Base-by-base conservation (phyloP, 2,329 filamentous ascomycete species). In the Neurospora sp. region DNA sequence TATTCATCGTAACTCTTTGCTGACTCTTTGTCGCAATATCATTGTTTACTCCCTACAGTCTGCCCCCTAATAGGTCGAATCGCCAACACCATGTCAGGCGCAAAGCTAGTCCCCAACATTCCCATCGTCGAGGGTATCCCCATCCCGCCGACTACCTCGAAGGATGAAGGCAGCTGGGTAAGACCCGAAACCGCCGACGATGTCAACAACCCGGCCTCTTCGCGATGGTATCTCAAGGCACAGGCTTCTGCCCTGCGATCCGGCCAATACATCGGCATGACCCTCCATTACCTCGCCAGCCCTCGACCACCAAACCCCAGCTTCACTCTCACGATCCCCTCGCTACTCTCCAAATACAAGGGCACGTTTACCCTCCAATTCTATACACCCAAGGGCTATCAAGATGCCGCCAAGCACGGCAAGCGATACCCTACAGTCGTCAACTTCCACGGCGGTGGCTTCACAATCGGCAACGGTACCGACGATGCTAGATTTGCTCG, bases 231-330 rank as follows among this genome's bases (percentile, higher is more conserved):
- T 75, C 84, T 92, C 11, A 84, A 85, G 69, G 74, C 89, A 68
- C 86, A 91, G 77, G 90, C 90, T 66, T 80, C 83, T 37, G 85
- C 89, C 77, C 91, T 89, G 89, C 85, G 91, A 68, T 83, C 85
- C 69, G 82, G 92, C 57, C 91, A 91, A 86, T 83, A 83, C 70
- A 84, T 91, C 70, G 90, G 89, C 76, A 91, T 92, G 89, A 82
- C 85, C 71, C 80, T 92, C 46, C 90, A 92, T 77, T 85, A 84
- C 69, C 80, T 89, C 71, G 86, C 89, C 0, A 80, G 83, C 57
- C 88, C 89, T 6, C 83, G 85, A 67, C 88, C 89, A 6, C 87
- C 88, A 1, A 81, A 80, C 39, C 88, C 89, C 2, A 79, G 83
- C 38, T 92, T 92, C 79, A 82, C 82, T 66, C 84, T 83, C 65